These are phyloP conservation scores for Plasmodium gaboni DNA, from an alignment of 169 alveolate species.

Conservation along the genomic window DNA sequence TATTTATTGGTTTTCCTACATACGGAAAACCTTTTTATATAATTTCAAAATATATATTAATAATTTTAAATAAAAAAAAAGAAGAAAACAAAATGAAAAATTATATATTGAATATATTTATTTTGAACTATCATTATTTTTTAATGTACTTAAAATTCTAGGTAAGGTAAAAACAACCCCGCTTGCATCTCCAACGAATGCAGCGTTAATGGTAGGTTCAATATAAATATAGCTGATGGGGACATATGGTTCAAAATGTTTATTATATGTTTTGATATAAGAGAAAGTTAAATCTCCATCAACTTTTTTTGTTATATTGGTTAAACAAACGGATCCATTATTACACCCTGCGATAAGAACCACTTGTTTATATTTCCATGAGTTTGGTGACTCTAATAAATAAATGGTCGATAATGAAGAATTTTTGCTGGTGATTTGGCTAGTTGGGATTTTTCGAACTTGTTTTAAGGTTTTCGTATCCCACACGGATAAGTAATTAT, in stretches of 20 bases:
- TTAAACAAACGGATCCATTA: slow-evolving; percentile 72
- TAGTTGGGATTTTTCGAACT: slow-evolving; percentile 50
- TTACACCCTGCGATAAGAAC: slow-evolving; percentile 59
- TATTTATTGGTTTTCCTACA: too few relatives aligned
- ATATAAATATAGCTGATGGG: slow-evolving; percentile 58
- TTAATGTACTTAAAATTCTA: slow-evolving; percentile 29
- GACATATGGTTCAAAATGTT: slow-evolving; percentile 68
- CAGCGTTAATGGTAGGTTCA: slow-evolving; percentile 65
- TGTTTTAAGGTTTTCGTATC: slow-evolving; percentile 67
- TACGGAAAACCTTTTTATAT: too few relatives aligned
- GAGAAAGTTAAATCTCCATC: slow-evolving; percentile 65
- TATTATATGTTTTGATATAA: slow-evolving; percentile 36
- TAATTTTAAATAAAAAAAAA: background rate
- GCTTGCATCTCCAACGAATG: slow-evolving; percentile 75
- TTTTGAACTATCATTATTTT: slow-evolving; percentile 26
- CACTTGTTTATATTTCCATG: slow-evolving; percentile 39
- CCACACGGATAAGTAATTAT: slow-evolving; percentile 71
- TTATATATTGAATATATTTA: background rate
- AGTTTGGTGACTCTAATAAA: slow-evolving; percentile 52
- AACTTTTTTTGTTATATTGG: slow-evolving; percentile 48
- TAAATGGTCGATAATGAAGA: slow-evolving; percentile 55
- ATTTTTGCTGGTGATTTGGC: slow-evolving; percentile 33
- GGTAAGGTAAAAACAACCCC: slow-evolving; percentile 74
- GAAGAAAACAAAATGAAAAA: background rate
- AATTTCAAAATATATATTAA: too few relatives aligned